Evolutionary conservation across 352 stramenopile species (phyloP), one percentile per base, ranked within the genome.

Genomic region (Blastocystis sp.): DNA sequence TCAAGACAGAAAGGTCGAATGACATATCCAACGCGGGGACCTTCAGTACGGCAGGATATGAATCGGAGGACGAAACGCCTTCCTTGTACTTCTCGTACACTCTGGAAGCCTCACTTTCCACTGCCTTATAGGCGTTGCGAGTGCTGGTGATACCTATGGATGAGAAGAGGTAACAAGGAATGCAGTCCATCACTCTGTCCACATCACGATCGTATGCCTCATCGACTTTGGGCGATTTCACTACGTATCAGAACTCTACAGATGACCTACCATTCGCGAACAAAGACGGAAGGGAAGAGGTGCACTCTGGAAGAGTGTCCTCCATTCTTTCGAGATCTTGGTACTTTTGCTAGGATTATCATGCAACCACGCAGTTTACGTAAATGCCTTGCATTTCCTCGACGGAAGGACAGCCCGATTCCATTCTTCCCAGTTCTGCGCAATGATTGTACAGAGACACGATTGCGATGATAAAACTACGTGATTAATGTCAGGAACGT

Each of bases 391-490:
- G 28, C 28, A 34, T 34, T 34, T 34, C 28, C 28, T 34, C 28
- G 28, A 34, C 28, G 28, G 28, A 34, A 34, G 28, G 28, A 34
- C 28, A 34, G 28, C 28, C 28, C 28, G 28, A 34, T 34, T 34
- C 28, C 28, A 34, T 34, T 34, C 28, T 34, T 34, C 28, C 28
- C 28, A 34, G 28, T 34, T 34, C 28, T 34, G 28, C 28, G 28
- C 28, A 34, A 34, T 48, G 34, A 81, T 71, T 71, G 2, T 40
- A 65, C n/a, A 48, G 45, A 10, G 71, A 10, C 23, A 81, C 43
- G 21, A 81, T 38, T 2, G 71, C 71, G 48, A 81, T 38, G 3
- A 81, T n/a, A 14, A 81, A 60, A 66, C 71, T 81, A 21, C 21
- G 23, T 81, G 28, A 40, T 28, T n/a, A 48, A 62, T 38, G 23